phyloP scores from a whole-genome alignment of 2,329 filamentous ascomycete species.

The Ascochyta fabae region DNA sequence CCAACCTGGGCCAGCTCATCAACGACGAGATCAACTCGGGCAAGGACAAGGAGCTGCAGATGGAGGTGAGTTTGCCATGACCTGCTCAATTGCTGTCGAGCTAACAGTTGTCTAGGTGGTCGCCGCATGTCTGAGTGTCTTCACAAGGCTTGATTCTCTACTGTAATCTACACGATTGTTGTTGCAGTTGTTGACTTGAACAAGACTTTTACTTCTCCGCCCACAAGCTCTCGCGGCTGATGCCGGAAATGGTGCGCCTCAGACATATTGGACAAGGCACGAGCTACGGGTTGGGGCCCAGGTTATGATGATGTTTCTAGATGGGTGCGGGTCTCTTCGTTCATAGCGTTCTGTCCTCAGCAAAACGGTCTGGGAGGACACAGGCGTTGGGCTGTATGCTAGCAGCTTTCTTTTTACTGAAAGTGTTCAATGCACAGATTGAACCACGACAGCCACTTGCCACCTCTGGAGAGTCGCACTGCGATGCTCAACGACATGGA shows the following conservation, averaged over 20 bases:
- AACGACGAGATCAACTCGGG: conserved; percentile 83
- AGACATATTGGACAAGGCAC: conserved; percentile 5
- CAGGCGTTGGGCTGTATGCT: conserved; percentile 33
- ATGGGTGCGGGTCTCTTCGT: conserved; percentile 22
- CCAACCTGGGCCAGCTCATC: conserved; percentile 88
- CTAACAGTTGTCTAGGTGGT: conserved; percentile 64
- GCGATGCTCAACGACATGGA: not conserved
- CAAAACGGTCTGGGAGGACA: conserved; percentile 28
- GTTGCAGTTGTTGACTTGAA: conserved; percentile 17
- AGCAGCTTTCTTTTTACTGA: conserved; percentile 30
- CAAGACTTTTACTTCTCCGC: not conserved
- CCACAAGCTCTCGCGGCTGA: not conserved
- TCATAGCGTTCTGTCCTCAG: conserved; percentile 40
- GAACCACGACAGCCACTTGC: not conserved
- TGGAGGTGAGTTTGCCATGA: conserved; percentile 71
- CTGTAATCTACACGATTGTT: conserved; percentile 62
- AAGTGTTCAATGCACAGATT: conserved; percentile 20
- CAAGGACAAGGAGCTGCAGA: conserved; percentile 93
- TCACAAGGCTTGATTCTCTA: conserved; percentile 94
- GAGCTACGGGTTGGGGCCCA: not conserved
- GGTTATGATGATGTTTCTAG: conserved; percentile 11
- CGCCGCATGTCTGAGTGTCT: conserved; percentile 94
- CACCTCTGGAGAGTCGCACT: too few relatives aligned
- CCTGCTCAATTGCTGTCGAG: not conserved
- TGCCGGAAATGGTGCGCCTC: not conserved